A percentile compares a stretch with the other conserved stretches of the same genome.
These are phyloP conservation scores for Quercus robur DNA, from an alignment of 306 rosid genomes.

Conservation along the genomic window DNA sequence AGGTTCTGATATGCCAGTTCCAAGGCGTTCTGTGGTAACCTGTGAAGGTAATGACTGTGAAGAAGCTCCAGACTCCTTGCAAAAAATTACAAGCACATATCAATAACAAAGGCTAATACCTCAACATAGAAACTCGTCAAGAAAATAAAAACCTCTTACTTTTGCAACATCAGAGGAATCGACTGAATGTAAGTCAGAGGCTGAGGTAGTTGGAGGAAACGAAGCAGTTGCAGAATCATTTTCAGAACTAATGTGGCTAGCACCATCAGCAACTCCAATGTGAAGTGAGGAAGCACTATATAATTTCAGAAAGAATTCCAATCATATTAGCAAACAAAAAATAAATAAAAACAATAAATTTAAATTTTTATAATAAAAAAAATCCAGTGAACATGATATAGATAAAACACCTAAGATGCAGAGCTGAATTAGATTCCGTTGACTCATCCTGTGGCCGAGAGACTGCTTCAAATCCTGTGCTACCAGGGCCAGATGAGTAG, in stretches of 20 bases:
- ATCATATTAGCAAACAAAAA: constrained; percentile 14
- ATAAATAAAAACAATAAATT: no score
- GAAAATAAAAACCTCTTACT: constrained; percentile 34
- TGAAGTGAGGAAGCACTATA: constrained; percentile 64
- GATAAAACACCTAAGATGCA: constrained; percentile 57
- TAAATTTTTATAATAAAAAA: not conserved
- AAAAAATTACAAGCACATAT: constrained; percentile 26
- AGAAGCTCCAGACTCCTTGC: constrained; percentile 79
- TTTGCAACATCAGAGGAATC: constrained; percentile 60
- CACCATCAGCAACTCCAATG: constrained; percentile 56
- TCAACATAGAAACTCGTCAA: not conserved
- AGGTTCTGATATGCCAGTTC: constrained; percentile 68
- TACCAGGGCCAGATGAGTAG: constrained; percentile 50
- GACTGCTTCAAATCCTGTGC: constrained; percentile 66
- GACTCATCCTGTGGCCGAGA: constrained; percentile 73
- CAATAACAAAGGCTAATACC: constrained; percentile 19
- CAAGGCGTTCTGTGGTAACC: constrained; percentile 66
- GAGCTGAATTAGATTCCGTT: constrained; percentile 51
- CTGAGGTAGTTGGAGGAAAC: constrained; percentile 64
- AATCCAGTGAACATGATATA: not conserved
- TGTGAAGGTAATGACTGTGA: constrained; percentile 63
- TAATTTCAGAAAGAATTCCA: constrained; percentile 21
- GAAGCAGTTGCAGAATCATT: constrained; percentile 68
- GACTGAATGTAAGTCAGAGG: constrained; percentile 63
- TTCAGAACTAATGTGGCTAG: constrained; percentile 65